phyloP scores from a whole-genome alignment of 257 asterid species.

The Solanum virginianum region DNA sequence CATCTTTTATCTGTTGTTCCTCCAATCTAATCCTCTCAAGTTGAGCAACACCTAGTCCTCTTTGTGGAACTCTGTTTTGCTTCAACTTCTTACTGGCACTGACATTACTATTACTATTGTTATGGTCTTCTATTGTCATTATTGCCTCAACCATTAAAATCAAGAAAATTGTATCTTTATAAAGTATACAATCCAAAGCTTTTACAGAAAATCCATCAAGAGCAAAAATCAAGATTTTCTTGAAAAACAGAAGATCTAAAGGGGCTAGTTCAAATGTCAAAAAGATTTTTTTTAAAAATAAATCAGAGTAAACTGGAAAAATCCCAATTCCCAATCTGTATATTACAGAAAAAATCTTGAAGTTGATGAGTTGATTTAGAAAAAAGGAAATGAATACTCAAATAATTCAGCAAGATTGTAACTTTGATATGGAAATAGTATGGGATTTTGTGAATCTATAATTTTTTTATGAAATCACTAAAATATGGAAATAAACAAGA shows the following conservation, averaged over 20 bases:
- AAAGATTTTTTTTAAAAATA: not conserved
- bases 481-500: not conserved
- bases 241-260: slow-evolving; percentile 28
- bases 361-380: slow-evolving; percentile 19
- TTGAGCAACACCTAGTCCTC: slow-evolving; percentile 95
- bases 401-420: slow-evolving; percentile 20
- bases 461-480: not conserved
- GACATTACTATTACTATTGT: slow-evolving; percentile 23
- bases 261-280: no score
- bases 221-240: slow-evolving; percentile 6
- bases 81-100: slow-evolving; percentile 41
- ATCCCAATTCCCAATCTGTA: slow-evolving; percentile 9
- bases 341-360: slow-evolving; percentile 19
- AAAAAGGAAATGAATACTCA: not conserved
- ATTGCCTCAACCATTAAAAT: slow-evolving; percentile 33
- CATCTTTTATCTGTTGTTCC: slow-evolving; percentile 53
- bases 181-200: not conserved
- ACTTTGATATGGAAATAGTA: not conserved
- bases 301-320: not conserved
- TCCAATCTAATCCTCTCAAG: slow-evolving; percentile 75
- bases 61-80: slow-evolving; percentile 73
- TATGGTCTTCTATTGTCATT: slow-evolving; percentile 59
- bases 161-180: slow-evolving; percentile 14
- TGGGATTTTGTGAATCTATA: not conserved
- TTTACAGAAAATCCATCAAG: slow-evolving; percentile 16